Conservation (phyloP, 805 yeast species). For the Hyphopichia homilentoma region DNA sequence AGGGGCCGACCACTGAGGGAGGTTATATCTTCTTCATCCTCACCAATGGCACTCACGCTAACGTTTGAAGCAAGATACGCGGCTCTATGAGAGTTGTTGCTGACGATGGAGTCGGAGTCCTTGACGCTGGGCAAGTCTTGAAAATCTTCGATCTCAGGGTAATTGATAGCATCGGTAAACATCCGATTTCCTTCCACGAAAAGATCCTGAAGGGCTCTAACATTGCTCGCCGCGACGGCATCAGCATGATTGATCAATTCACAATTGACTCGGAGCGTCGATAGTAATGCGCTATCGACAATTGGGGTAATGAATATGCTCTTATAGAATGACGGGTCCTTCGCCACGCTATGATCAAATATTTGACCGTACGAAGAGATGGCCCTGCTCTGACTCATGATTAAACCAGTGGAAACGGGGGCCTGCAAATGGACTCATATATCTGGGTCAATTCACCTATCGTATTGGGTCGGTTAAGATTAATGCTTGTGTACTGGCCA, state of each 20-base stretch:
- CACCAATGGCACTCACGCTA: conserved; percentile 9
- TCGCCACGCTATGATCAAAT: conserved; percentile 13
- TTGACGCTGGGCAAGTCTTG: neutral
- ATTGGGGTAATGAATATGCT: conserved; percentile 21
- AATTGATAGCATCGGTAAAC: conserved; percentile 18
- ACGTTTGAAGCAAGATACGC: neutral
- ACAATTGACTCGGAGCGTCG: conserved; percentile 18
- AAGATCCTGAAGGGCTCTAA: conserved; percentile 10
- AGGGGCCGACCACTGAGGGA: too few species aligned
- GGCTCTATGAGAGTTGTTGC: neutral
- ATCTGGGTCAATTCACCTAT: too few species aligned
- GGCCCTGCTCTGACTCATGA: conserved; percentile 11
- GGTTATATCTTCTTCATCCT: conserved; percentile 22
- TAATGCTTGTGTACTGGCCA: too few species aligned
- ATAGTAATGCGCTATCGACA: conserved; percentile 18
- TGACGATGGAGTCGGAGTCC: neutral
- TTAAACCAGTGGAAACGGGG: too few species aligned
- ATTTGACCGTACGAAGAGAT: conserved; percentile 19
- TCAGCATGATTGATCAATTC: conserved; percentile 3
- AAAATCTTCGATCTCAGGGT: conserved; percentile 5
- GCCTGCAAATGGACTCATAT: too few species aligned
- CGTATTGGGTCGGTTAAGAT: too few species aligned
- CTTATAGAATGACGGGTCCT: conserved; percentile 17
- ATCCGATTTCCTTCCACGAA: conserved; percentile 17
- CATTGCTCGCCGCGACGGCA: conserved; percentile 1